phyloP scores from a whole-genome alignment of 2,329 filamentous ascomycete species.

The Sporothrix curviconia region DNA sequence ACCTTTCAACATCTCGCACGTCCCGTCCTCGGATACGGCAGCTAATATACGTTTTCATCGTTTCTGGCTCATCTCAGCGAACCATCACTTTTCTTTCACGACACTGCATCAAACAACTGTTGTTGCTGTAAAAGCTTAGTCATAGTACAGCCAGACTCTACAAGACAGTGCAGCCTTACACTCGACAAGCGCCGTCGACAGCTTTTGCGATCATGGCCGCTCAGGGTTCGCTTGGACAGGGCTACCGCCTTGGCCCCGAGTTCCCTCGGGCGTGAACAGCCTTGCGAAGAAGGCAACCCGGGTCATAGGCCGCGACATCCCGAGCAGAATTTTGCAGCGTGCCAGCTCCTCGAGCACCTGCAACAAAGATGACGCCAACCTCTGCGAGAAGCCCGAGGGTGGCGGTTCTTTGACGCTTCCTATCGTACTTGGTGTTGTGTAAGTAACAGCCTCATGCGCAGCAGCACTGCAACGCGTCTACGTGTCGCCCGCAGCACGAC shows the following conservation, averaged over 20 bases:
- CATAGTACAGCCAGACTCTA: no score
- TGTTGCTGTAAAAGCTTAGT: no score
- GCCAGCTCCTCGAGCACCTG: constrained; percentile 20
- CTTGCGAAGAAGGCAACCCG: constrained; percentile 18
- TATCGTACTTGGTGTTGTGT: constrained; percentile 65
- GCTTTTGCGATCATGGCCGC: constrained; percentile 16
- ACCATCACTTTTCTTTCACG: no score
- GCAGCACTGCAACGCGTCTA: background rate
- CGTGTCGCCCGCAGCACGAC: constrained; percentile 16
- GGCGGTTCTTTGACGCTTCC: constrained; percentile 53
- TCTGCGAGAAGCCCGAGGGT: constrained; percentile 55
- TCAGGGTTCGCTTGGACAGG: constrained; percentile 10
- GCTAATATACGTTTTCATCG: background rate
- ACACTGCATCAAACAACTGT: no score
- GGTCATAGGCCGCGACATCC: constrained; percentile 16
- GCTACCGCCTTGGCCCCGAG: constrained; percentile 24
- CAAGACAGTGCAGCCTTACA: no score
- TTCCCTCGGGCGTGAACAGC: constrained; percentile 16
- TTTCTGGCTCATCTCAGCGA: no score
- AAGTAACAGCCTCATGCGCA: constrained; percentile 24
- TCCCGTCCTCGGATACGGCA: background rate
- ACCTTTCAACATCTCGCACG: background rate
- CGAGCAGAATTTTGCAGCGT: constrained; percentile 20
- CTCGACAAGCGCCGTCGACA: background rate
- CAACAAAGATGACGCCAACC: constrained; percentile 28